Percentiles rank a stretch among this genome's conserved stretches.
Evolutionary conservation across 257 asterid species (phyloP).

Genomic region (Nemophila menziesii): DNA sequence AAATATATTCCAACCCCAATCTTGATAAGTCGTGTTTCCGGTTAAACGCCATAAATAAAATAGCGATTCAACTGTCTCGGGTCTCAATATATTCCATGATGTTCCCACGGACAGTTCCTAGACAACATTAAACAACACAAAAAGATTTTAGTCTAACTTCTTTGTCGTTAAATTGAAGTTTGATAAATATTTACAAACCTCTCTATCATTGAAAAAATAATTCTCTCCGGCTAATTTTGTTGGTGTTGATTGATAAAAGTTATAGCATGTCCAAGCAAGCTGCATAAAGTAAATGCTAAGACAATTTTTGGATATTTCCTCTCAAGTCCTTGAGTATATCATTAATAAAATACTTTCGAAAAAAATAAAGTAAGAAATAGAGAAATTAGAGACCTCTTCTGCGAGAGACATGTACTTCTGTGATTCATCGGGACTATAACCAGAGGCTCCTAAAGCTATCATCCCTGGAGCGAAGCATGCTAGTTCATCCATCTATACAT

Average conservation of each 20-base stretch:
- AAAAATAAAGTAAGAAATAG: neutral
- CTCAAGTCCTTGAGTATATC: too few species aligned
- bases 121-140: conserved; percentile 7
- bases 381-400: conserved; percentile 49
- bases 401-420: conserved; percentile 68
- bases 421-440: conserved; percentile 76
- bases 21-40: conserved; percentile 94
- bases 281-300: conserved; percentile 21
- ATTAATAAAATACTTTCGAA: neutral
- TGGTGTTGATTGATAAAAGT: conserved; percentile 92
- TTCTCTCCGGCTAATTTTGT: conserved; percentile 99
- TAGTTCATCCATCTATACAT: conserved; percentile 91
- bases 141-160: conserved; percentile 1
- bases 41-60: conserved; percentile 98
- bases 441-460: conserved; percentile 90
- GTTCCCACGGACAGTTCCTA: conserved; percentile 99
- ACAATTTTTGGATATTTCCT: too few species aligned
- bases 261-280: conserved; percentile 99
- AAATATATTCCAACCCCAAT: conserved; percentile 99
- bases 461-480: conserved; percentile 99
- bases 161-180: conserved; percentile 1
- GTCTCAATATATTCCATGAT: conserved; percentile 98
- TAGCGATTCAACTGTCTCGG: conserved; percentile 98
- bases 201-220: conserved; percentile 71
- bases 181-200: conserved; percentile 28